Evolutionary conservation across 2,329 filamentous ascomycete genomes (phyloP).

Genomic region (Aspergillus niger): DNA sequence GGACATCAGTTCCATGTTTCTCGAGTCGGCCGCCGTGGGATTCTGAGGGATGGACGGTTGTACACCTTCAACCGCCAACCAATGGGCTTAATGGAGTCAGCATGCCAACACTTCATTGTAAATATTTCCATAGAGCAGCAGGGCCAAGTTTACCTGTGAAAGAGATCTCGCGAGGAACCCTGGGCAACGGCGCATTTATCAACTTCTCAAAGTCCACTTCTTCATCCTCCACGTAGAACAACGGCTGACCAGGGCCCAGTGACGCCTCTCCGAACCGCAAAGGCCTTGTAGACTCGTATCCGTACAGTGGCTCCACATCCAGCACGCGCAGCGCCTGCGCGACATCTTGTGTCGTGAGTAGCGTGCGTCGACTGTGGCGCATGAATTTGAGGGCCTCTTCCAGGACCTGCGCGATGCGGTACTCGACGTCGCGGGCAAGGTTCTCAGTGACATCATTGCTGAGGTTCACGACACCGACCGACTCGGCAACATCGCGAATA

Average conservation of each 20-base stretch:
- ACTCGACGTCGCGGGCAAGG: constrained; percentile 92
- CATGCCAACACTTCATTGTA: background rate
- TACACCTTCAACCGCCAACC: constrained; percentile 96
- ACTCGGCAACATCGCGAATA: constrained; percentile 92
- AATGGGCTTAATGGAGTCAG: constrained; percentile 68
- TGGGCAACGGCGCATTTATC: constrained; percentile 93
- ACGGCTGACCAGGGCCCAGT: constrained; percentile 85
- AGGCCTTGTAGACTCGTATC: constrained; percentile 89
- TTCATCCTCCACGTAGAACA: constrained; percentile 98
- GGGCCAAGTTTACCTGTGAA: constrained; percentile 70
- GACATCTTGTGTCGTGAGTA: constrained; percentile 85
- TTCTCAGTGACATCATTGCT: constrained; percentile 84
- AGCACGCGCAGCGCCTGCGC: constrained; percentile 81
- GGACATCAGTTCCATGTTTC: constrained; percentile 80
- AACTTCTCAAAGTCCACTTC: constrained; percentile 99
- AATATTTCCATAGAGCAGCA: background rate
- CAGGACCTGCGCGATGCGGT: constrained; percentile 87
- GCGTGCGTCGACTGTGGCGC: constrained; percentile 84
- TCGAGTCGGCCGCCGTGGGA: constrained; percentile 80
- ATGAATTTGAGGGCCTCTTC: constrained; percentile 95
- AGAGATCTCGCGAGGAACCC: constrained; percentile 87
- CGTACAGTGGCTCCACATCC: constrained; percentile 92
- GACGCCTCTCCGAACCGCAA: constrained; percentile 92
- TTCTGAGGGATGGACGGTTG: constrained; percentile 97
- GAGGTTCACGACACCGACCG: constrained; percentile 80